Evolutionary conservation across 2,329 filamentous ascomycete species (phyloP).

Genomic region (Claviceps quebecensis): DNA sequence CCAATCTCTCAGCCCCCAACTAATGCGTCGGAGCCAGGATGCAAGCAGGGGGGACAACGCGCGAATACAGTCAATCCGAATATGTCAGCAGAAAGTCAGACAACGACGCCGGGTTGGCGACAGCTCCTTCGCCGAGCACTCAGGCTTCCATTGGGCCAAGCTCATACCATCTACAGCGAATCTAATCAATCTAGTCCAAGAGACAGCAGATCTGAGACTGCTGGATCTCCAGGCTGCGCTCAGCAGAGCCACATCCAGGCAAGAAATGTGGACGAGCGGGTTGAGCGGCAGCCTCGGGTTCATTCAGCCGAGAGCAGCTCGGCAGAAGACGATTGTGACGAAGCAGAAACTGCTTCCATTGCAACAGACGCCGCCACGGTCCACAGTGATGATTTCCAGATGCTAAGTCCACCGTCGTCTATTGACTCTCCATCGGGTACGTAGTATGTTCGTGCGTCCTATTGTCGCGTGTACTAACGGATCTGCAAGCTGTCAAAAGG

Average conservation of each 20-base stretch:
- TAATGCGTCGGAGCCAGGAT: background rate
- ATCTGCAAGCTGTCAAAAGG: background rate
- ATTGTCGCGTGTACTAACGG: background rate
- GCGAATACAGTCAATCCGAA: background rate
- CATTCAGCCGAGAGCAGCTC: background rate
- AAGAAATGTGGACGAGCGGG: background rate
- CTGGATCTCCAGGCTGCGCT: background rate
- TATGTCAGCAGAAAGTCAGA: background rate
- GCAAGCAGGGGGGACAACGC: background rate
- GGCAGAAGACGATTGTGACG: background rate
- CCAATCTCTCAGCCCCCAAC: background rate
- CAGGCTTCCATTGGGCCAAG: constrained; percentile 18
- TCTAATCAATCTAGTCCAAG: constrained; percentile 10
- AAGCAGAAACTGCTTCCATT: constrained; percentile 10
- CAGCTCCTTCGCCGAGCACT: constrained; percentile 15
- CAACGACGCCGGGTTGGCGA: constrained; percentile 13
- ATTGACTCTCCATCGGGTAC: background rate
- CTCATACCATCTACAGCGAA: constrained; percentile 21
- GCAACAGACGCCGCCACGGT: constrained; percentile 21
- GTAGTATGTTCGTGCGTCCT: background rate
- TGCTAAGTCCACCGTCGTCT: constrained; percentile 4
- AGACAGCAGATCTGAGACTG: background rate
- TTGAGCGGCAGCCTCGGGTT: background rate
- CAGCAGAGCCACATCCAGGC: background rate
- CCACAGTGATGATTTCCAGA: constrained; percentile 21